These are phyloP conservation scores for Sphagnum tenellum DNA, from an alignment of 225 moss, liverwort and hornwort genomes.

Conservation along the genomic window DNA sequence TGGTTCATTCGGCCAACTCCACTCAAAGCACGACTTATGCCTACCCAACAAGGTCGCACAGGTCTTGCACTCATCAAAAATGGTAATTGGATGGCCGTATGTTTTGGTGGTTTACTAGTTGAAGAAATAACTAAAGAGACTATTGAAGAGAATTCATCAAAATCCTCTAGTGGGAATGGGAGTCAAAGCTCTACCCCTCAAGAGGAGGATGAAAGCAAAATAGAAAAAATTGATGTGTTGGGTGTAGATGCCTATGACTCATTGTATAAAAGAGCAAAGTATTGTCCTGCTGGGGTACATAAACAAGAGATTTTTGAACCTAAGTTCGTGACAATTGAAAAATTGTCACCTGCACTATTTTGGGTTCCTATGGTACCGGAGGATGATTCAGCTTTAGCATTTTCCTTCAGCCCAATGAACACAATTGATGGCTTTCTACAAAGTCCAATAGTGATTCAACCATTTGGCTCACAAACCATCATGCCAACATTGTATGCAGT, in stretches of 20 bases:
- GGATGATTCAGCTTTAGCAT: slow-evolving; percentile 14
- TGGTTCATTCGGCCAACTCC: slow-evolving; percentile 22
- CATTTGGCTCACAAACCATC: slow-evolving; percentile 26
- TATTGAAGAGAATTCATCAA: too few relatives aligned
- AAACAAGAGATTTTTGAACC: background rate
- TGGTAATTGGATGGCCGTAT: slow-evolving; percentile 5
- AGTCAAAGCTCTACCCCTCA: too few relatives aligned
- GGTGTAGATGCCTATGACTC: too few relatives aligned
- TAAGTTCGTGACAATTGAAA: slow-evolving; percentile 1
- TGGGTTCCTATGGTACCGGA: slow-evolving; percentile 4
- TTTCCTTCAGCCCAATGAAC: slow-evolving; percentile 19
- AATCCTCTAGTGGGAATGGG: too few relatives aligned
- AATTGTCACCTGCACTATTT: slow-evolving; percentile 4
- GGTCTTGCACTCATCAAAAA: slow-evolving; percentile 18
- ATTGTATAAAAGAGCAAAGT: too few relatives aligned
- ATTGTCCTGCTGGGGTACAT: too few relatives aligned
- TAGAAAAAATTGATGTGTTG: too few relatives aligned
- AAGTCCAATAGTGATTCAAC: slow-evolving; percentile 28
- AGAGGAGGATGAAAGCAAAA: too few relatives aligned
- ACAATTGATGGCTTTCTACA: slow-evolving; percentile 16
- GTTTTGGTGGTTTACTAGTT: slow-evolving; percentile 4
- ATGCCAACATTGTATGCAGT: slow-evolving; percentile 30
- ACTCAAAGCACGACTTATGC: slow-evolving; percentile 27
- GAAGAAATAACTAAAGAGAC: background rate
- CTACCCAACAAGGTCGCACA: slow-evolving; percentile 15